Evolutionary conservation across 2,329 filamentous ascomycete species (phyloP), one percentile per base, ranked within the genome.

Genomic region (Fusarium chuoi): DNA sequence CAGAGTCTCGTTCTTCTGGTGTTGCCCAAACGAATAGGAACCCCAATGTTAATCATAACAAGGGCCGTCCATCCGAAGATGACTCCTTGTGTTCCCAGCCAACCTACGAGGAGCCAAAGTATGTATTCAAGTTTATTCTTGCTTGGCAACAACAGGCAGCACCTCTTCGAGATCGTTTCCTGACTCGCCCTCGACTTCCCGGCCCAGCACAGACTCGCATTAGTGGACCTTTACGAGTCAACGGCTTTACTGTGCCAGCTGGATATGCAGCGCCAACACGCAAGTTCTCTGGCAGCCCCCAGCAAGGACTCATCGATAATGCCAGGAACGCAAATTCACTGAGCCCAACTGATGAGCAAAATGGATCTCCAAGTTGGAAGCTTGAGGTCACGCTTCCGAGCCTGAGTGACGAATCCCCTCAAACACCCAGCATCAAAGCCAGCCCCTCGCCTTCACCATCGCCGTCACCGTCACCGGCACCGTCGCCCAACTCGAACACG

Each of bases 101-200:
- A 1, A 83, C 87, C 11, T 88, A 83, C 66, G 87, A 89, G 74
- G 83, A 88, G 79, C 83, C 87, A 79, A 85, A 87, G 72, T 94
- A 89, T 77, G 87, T 90, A 68, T 95, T 95, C 85, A 93, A 91
- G 70, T 95, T 95, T 78, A 90, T 91, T 15, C 86, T 95, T 5
- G 91, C 92, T 68, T 92, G 89, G 87, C 86, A 90, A 45, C 83
- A 87, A 55, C 88, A 88, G 30, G 81, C 86, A 26, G 85, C 88
- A 71, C 85, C 88, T 59, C 84, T 85, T 1, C 88, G 88, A 7
- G 89, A 92, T 45, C 89, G 90, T 7, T 87, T 92, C n/a, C 84
- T 95, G 26, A 87, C 86, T 28, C 88, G 90, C 10, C 93, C 94
- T 4, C 87, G 91, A 18, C 87, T 96, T 8, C 94, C 94, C 1